Base-by-base conservation (phyloP, 2,329 filamentous ascomycete genomes). In the Aspergillus brasiliensis region DNA sequence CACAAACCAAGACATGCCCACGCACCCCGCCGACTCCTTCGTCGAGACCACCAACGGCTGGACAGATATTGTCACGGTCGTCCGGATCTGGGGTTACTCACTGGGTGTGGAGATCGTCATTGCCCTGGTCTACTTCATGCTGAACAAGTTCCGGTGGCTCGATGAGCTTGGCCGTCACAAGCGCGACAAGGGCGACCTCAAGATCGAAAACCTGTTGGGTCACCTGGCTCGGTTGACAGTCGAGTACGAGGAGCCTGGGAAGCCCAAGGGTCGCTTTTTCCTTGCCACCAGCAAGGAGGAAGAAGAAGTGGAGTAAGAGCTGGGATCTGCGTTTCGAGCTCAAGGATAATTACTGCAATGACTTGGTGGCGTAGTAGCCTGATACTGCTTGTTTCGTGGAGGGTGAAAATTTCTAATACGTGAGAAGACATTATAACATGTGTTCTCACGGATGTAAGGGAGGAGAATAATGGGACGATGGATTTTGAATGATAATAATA, bases 61-160 rank as follows among this genome's bases (percentile, higher is more conserved):
- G 77, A 83, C 82, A 46, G 84, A 87, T 71, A 83, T 88, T 57
- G 77, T 83, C 57, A 83, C 81, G 11, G 79, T 82, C 7, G 80
- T 82, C 15, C 78, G 81, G 7, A 77, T 83, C 62, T 83, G 81
- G 81, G 71, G 77, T 40, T 83, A 78, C 69, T 82, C 81, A 1
- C 76, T 83, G 37, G 80, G 78, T 47, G 80, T 82, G 52, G 80
- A 79, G 46, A 81, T 83, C 53, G 79, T 83, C 54, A 81, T 82
- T 62, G 81, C 81, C 31, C 75, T 83, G 56, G 75, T 82, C 53
- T 83, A 83, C 71, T 81, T 75, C 67, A 71, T 77, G 55, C 71
- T 83, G 59, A 81, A 80, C 65, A 75, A 74, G 60, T 72, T 80
- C 62, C 59, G 69, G 56, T 79, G 76, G 77, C 73, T 81, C 17